Evolutionary conservation across 1,284 basidiomycete species (phyloP).

Genomic region (Fomitopsis pinicola): DNA sequence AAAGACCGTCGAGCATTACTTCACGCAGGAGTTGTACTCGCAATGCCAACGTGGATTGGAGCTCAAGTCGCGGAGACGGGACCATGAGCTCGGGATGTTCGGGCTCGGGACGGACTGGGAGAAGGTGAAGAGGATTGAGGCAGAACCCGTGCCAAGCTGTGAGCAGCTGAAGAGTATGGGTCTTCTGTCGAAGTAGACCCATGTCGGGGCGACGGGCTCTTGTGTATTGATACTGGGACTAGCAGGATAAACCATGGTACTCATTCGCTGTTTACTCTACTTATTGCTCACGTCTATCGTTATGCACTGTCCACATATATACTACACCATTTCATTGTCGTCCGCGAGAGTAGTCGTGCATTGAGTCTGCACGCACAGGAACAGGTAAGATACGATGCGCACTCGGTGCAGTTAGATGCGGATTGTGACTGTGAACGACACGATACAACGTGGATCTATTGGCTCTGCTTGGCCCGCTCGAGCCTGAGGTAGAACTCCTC

Average conservation of each 20-base stretch:
- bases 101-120: constrained; percentile 89
- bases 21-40: constrained; percentile 64
- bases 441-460: constrained; percentile 9
- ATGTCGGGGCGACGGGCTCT: background rate
- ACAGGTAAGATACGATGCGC: background rate
- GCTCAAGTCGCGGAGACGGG: constrained; percentile 59
- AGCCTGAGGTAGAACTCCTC: constrained; percentile 83
- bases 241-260: constrained; percentile 9
- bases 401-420: background rate
- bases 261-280: constrained; percentile 8
- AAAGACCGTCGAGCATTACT: constrained; percentile 64
- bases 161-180: constrained; percentile 67
- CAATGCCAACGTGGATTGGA: constrained; percentile 68
- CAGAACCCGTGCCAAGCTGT: constrained; percentile 67
- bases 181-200: constrained; percentile 31
- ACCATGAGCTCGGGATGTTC: constrained; percentile 80
- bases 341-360: background rate
- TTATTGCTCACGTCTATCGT: constrained; percentile 3
- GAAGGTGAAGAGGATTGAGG: constrained; percentile 67
- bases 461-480: constrained; percentile 46
- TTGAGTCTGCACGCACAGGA: background rate
- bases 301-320: background rate
- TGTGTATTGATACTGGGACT: constrained; percentile 5
- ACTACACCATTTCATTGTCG: background rate
- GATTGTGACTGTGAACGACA: background rate